Conservation (phyloP, 2,329 filamentous ascomycete species). For the Ceratocystis lukuohia region DNA sequence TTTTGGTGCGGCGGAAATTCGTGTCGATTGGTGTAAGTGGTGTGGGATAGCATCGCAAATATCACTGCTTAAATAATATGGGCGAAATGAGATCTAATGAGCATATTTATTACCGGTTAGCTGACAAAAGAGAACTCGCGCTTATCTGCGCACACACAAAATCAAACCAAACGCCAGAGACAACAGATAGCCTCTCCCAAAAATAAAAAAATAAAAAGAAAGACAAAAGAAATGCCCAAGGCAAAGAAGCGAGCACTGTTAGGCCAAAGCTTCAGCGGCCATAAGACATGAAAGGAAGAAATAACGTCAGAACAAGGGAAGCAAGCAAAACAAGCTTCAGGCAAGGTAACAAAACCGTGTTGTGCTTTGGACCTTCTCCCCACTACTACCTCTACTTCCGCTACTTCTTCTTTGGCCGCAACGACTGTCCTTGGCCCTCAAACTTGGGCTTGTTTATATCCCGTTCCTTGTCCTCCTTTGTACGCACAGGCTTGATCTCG, state of each 20-base stretch:
- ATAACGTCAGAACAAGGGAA: background rate
- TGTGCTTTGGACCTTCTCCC: conserved; percentile 31
- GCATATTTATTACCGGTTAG: background rate
- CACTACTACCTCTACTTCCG: no score
- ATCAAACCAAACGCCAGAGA: conserved; percentile 3
- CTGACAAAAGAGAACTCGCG: background rate
- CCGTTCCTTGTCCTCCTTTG: conserved; percentile 55
- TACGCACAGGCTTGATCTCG: conserved; percentile 76
- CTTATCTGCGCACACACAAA: background rate
- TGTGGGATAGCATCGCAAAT: background rate
- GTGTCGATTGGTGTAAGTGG: background rate
- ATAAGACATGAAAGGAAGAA: background rate
- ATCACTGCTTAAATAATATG: background rate
- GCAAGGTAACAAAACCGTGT: background rate
- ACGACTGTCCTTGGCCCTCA: conserved; percentile 69
- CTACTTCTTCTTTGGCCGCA: conserved; percentile 57
- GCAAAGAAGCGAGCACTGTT: background rate
- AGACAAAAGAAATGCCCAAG: background rate
- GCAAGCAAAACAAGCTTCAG: background rate
- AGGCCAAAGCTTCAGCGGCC: background rate
- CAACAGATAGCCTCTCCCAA: background rate
- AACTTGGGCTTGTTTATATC: conserved; percentile 59
- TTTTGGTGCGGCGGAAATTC: background rate
- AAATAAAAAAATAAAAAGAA: background rate
- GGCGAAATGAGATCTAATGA: background rate